Conservation (phyloP, 805 yeast genomes). For the Saccharomycopsis malanga region DNA sequence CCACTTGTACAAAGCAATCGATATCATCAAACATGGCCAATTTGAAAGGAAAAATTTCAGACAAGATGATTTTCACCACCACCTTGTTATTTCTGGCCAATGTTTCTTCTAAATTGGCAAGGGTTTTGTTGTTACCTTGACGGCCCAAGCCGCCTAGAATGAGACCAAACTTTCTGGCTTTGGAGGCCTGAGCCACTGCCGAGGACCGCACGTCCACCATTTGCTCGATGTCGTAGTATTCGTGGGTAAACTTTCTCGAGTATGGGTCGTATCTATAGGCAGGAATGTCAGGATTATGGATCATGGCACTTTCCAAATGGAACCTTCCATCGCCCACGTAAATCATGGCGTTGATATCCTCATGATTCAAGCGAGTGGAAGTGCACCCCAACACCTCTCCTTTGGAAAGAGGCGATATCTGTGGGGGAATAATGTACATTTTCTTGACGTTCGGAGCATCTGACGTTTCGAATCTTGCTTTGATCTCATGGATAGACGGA, state of each 20-base stretch:
- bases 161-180: slow-evolving; percentile 66
- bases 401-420: slow-evolving; percentile 82
- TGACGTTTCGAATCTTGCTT: slow-evolving; percentile 22
- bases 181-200: slow-evolving; percentile 59
- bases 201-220: slow-evolving; percentile 65
- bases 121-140: slow-evolving; percentile 82
- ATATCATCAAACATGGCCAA: slow-evolving; percentile 86
- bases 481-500: slow-evolving; percentile 69
- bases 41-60: slow-evolving; percentile 92
- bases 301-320: slow-evolving; percentile 94
- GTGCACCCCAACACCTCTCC: slow-evolving; percentile 98
- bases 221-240: slow-evolving; percentile 80
- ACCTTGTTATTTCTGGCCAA: slow-evolving; percentile 50
- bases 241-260: slow-evolving; percentile 82
- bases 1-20: slow-evolving; percentile 95
- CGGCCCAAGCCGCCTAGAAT: slow-evolving; percentile 92
- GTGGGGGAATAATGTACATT: slow-evolving; percentile 74
- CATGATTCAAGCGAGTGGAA: slow-evolving; percentile 66
- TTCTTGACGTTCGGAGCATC: slow-evolving; percentile 33
- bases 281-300: slow-evolving; percentile 87
- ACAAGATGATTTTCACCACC: slow-evolving; percentile 74
- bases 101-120: slow-evolving; percentile 53
- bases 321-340: slow-evolving; percentile 96
- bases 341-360: slow-evolving; percentile 69
- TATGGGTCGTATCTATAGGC: slow-evolving; percentile 96